Percentiles rank a stretch among this genome's conserved stretches.
These are phyloP conservation scores for Cicer bijugum DNA, from an alignment of 306 rosid species.

Conservation along the genomic window DNA sequence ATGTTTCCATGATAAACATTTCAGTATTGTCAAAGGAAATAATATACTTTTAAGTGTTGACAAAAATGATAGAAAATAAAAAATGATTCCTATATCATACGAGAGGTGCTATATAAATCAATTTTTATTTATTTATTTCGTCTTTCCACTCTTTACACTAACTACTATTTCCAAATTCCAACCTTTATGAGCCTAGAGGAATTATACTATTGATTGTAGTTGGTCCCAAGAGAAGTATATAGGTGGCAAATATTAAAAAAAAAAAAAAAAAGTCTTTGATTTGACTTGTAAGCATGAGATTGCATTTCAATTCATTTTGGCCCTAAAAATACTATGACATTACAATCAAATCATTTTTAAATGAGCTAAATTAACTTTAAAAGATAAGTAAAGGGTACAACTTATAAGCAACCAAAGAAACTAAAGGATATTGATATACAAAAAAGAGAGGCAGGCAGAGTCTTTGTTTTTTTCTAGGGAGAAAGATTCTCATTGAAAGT, in stretches of 20 bases:
- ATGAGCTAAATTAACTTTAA: conserved; percentile 17
- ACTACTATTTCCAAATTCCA: conserved; percentile 17
- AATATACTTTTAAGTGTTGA: background rate
- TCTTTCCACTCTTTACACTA: background rate
- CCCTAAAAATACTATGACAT: conserved; percentile 8
- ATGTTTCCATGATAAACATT: background rate
- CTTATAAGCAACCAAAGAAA: conserved; percentile 27
- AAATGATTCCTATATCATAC: conserved; percentile 7
- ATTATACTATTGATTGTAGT: conserved; percentile 10
- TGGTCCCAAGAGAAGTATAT: conserved; percentile 15
- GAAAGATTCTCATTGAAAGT: conserved; percentile 45
- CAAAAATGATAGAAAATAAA: background rate
- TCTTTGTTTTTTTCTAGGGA: conserved; percentile 31
- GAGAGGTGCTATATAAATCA: background rate
- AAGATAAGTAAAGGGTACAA: conserved; percentile 35
- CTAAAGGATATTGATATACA: conserved; percentile 30
- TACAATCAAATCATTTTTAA: conserved; percentile 13
- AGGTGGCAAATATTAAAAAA: background rate
- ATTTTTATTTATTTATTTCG: conserved; percentile 30
- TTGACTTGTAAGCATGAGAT: background rate
- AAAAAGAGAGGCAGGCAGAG: background rate
- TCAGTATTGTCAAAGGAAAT: conserved; percentile 6
- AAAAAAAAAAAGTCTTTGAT: background rate
- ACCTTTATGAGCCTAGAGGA: conserved; percentile 5
- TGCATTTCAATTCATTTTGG: conserved; percentile 17